phyloP scores from a whole-genome alignment of 257 asterid species.

The Parsonsia alboflavescens region DNA sequence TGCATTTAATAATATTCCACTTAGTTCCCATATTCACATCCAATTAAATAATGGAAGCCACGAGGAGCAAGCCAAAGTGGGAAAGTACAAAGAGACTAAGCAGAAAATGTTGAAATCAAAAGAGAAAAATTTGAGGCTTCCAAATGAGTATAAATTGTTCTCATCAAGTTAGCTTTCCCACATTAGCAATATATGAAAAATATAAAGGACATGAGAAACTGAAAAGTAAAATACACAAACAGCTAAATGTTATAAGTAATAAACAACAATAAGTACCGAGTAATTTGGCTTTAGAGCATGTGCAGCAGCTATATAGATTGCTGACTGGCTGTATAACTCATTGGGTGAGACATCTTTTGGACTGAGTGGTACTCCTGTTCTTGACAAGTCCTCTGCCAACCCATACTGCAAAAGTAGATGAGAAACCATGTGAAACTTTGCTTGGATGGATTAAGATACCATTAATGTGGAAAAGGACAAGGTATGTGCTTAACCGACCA shows the following conservation, averaged over 20 bases:
- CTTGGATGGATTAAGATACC: background rate
- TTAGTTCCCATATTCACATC: background rate
- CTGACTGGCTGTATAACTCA: slow-evolving; percentile 95
- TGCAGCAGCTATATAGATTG: slow-evolving; percentile 95
- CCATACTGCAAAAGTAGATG: slow-evolving; percentile 71
- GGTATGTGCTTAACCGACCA: slow-evolving; percentile 52
- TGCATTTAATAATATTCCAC: background rate
- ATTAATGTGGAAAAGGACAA: background rate
- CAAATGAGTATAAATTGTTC: background rate
- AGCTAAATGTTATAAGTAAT: slow-evolving; percentile 11
- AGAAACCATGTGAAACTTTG: background rate
- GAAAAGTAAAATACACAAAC: background rate
- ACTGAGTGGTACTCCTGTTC: slow-evolving; percentile 70
- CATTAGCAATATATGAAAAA: background rate
- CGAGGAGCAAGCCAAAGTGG: background rate
- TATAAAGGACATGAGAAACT: background rate
- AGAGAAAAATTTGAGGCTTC: background rate
- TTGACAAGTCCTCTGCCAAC: slow-evolving; percentile 92
- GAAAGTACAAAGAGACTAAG: background rate
- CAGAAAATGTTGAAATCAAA: background rate
- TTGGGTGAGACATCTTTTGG: slow-evolving; percentile 76
- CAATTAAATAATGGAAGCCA: background rate
- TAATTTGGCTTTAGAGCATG: slow-evolving; percentile 91
- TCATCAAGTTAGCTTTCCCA: background rate
- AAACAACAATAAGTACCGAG: slow-evolving; percentile 53